These are phyloP conservation scores for Parasitella parasitica DNA, from an alignment of 371 early-diverging fungal genomes.

Conservation along the genomic window DNA sequence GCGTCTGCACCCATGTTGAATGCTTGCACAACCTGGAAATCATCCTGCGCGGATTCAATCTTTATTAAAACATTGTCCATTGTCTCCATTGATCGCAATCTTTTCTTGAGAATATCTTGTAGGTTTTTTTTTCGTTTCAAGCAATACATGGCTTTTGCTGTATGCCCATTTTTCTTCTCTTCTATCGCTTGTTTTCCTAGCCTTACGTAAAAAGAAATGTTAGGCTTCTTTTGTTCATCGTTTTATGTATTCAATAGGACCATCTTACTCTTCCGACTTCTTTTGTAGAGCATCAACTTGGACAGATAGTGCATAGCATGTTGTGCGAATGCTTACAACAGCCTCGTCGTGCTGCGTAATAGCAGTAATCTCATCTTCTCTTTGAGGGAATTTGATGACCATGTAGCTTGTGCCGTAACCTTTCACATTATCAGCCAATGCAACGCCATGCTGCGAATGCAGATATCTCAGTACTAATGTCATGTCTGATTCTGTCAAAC, in stretches of 20 bases:
- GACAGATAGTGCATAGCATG: constrained; percentile 39
- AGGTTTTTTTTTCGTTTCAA: constrained; percentile 45
- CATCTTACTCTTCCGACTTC: constrained; percentile 36
- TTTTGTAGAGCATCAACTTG: constrained; percentile 52
- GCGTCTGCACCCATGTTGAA: constrained; percentile 55
- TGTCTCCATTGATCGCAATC: constrained; percentile 52
- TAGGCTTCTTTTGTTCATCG: too few relatives aligned
- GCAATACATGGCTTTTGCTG: constrained; percentile 48
- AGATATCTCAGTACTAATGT: constrained; percentile 34
- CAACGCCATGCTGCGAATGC: constrained; percentile 26
- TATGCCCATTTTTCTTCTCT: constrained; percentile 28
- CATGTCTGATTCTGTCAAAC: constrained; percentile 39
- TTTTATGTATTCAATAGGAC: too few relatives aligned
- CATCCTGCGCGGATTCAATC: constrained; percentile 54
- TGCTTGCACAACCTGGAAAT: constrained; percentile 57
- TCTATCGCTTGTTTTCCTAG: constrained; percentile 24
- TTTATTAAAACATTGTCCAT: constrained; percentile 56
- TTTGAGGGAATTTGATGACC: constrained; percentile 40
- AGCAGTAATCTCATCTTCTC: constrained; percentile 9
- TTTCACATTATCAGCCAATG: constrained; percentile 29
- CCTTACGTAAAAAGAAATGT: not conserved
- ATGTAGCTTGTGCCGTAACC: constrained; percentile 32
- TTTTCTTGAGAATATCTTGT: constrained; percentile 40
- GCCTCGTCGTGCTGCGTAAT: constrained; percentile 53
- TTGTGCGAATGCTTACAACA: constrained; percentile 46